A percentile compares a stretch with the other conserved stretches of the same genome.
Conservation (phyloP, 768 basidiomycete species). For the Nidula microcarpa region DNA sequence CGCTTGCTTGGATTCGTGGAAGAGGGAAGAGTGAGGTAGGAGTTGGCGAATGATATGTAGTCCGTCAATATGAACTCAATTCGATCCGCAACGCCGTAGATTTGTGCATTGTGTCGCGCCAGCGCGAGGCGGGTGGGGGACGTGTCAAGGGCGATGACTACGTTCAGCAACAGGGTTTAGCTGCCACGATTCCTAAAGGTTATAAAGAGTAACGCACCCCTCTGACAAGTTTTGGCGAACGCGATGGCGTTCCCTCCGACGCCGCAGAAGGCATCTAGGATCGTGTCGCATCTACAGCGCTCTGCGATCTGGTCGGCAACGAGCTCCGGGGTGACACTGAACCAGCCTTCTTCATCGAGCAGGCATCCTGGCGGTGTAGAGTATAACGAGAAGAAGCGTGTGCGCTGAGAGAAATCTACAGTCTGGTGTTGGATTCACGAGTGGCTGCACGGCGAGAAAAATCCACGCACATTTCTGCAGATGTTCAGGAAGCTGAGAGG, state of each 20-base stretch:
- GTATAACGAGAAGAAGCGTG: slow-evolving; percentile 78
- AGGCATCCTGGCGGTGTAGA: slow-evolving; percentile 70
- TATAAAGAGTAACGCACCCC: slow-evolving; percentile 53
- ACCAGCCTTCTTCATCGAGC: slow-evolving; percentile 97
- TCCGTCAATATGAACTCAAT: slow-evolving; percentile 93
- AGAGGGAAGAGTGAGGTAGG: slow-evolving; percentile 33
- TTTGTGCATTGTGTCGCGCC: slow-evolving; percentile 88
- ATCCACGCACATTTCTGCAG: slow-evolving; percentile 75
- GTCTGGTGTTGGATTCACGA: neutral
- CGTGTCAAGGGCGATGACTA: slow-evolving; percentile 93
- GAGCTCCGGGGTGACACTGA: slow-evolving; percentile 89
- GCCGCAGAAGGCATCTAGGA: slow-evolving; percentile 95
- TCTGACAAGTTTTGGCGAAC: slow-evolving; percentile 92
- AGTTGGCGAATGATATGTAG: slow-evolving; percentile 74
- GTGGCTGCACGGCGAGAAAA: neutral
- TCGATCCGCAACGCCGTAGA: slow-evolving; percentile 92
- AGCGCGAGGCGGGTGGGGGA: slow-evolving; percentile 83
- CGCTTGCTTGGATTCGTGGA: slow-evolving; percentile 25
- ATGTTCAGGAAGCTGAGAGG: slow-evolving; percentile 69
- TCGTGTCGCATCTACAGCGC: slow-evolving; percentile 78
- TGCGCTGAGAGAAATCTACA: slow-evolving; percentile 83
- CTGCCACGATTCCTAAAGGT: no score
- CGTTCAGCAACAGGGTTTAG: neutral
- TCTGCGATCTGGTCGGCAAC: slow-evolving; percentile 94
- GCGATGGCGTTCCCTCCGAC: slow-evolving; percentile 98